Evolutionary conservation across 106 monocot genomes (phyloP).

Genomic region (Dendrobium chrysotoxum): DNA sequence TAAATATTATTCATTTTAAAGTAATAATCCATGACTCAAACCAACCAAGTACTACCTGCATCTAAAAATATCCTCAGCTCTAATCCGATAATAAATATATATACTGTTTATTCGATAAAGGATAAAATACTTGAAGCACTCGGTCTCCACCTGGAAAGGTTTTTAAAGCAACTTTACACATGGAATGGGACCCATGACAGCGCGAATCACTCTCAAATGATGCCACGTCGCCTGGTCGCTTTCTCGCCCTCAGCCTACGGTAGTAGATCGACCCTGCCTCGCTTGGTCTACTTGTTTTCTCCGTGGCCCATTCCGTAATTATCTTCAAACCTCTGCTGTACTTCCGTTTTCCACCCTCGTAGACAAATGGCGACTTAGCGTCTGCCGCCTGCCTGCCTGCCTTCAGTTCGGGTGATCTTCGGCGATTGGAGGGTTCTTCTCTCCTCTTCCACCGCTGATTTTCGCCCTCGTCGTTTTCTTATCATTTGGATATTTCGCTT

Average conservation of each 20-base stretch:
- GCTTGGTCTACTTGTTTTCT: neutral
- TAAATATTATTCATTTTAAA: no score
- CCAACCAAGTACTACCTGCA: no score
- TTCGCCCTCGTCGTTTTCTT: neutral
- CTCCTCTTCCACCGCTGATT: neutral
- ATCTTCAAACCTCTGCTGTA: neutral
- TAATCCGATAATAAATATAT: no score
- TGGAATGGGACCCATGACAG: no score
- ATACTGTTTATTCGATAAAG: no score
- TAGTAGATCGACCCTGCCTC: neutral
- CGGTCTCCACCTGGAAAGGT: no score
- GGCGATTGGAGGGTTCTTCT: neutral
- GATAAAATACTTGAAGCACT: no score
- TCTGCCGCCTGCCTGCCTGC: neutral
- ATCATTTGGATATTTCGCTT: neutral
- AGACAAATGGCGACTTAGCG: neutral
- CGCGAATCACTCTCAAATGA: neutral
- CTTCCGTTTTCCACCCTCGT: neutral
- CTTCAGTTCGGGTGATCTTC: neutral
- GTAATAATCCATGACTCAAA: no score
- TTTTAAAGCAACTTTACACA: no score
- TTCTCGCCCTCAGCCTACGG: neutral
- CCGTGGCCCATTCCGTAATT: neutral
- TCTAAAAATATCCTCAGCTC: no score
- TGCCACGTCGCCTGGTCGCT: neutral